These are phyloP conservation scores for Apiospora koreana DNA, from an alignment of 2,329 filamentous ascomycete genomes.

Conservation along the genomic window DNA sequence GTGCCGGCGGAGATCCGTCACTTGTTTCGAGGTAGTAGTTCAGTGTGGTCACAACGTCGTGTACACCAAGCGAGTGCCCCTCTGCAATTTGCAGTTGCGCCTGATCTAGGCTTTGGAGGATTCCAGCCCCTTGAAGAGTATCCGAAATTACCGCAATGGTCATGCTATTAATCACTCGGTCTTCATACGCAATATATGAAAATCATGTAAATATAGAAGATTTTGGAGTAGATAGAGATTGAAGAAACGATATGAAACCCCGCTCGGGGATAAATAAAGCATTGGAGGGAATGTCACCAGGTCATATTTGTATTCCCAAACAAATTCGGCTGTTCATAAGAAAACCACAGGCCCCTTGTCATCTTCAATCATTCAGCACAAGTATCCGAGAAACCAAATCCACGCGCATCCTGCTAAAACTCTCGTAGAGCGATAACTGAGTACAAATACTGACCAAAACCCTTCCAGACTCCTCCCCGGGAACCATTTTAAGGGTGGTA, in stretches of 20 bases:
- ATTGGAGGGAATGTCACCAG: too few species aligned
- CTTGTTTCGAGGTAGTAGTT: slow-evolving; percentile 43
- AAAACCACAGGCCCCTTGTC: background rate
- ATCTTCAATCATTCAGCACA: background rate
- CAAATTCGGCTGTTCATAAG: background rate
- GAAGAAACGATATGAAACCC: background rate
- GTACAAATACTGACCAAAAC: too few species aligned
- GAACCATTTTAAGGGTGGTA: too few species aligned
- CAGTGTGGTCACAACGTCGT: slow-evolving; percentile 36
- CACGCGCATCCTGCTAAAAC: too few species aligned
- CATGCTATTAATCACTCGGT: background rate
- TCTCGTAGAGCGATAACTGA: too few species aligned
- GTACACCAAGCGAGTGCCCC: background rate
- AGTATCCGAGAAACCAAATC: too few species aligned
- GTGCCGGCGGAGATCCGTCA: slow-evolving; percentile 41
- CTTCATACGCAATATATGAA: background rate
- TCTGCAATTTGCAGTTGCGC: background rate
- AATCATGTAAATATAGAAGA: background rate
- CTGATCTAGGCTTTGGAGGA: background rate
- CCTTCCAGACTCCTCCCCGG: too few species aligned
- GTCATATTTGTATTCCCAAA: background rate
- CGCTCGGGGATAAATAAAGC: background rate
- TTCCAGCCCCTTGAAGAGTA: background rate
- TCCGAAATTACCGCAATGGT: background rate
- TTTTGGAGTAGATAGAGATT: background rate